Conservation (phyloP, 768 basidiomycete genomes). For the Tubosaeta sp. region DNA sequence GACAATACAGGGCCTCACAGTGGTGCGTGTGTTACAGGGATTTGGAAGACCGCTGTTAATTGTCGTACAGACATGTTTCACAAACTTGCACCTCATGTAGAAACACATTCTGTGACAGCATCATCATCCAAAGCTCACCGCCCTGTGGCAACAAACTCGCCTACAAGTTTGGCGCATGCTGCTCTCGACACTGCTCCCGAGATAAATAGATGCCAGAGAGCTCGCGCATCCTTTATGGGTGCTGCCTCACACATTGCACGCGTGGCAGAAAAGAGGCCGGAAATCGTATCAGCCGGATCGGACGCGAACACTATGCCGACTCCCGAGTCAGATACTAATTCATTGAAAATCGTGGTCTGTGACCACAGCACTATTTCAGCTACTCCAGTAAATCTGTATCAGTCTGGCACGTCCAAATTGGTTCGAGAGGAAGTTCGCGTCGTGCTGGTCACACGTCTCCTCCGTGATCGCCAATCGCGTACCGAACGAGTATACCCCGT, state of each 20-base stretch:
- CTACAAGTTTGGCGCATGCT: conserved; percentile 8
- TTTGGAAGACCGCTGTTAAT: conserved; percentile 8
- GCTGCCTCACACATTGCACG: conserved; percentile 11
- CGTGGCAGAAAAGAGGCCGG: conserved; percentile 12
- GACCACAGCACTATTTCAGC: conserved; percentile 20
- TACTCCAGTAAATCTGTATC: conserved; percentile 10
- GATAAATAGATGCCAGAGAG: conserved; percentile 3
- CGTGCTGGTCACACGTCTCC: conserved; percentile 57
- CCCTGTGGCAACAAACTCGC: conserved; percentile 1
- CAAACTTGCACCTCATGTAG: conserved; percentile 11
- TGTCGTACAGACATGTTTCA: conserved; percentile 11
- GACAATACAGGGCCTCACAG: conserved; percentile 3
- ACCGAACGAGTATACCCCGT: conserved; percentile 62
- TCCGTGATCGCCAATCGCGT: conserved; percentile 56
- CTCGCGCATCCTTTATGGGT: conserved; percentile 10
- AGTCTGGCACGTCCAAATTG: conserved; percentile 31
- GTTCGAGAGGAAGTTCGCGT: conserved; percentile 59
- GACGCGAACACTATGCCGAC: conserved; percentile 6
- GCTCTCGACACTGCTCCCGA: conserved; percentile 8
- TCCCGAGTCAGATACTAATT: conserved; percentile 8
- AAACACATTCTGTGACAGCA: conserved; percentile 5
- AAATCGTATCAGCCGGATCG: conserved; percentile 7
- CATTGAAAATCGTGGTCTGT: conserved; percentile 28
- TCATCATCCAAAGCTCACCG: conserved; percentile 4
- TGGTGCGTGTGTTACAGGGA: conserved; percentile 14